These are phyloP conservation scores for Penicillium paneum DNA, from an alignment of 2,329 filamentous ascomycete genomes.

Conservation along the genomic window DNA sequence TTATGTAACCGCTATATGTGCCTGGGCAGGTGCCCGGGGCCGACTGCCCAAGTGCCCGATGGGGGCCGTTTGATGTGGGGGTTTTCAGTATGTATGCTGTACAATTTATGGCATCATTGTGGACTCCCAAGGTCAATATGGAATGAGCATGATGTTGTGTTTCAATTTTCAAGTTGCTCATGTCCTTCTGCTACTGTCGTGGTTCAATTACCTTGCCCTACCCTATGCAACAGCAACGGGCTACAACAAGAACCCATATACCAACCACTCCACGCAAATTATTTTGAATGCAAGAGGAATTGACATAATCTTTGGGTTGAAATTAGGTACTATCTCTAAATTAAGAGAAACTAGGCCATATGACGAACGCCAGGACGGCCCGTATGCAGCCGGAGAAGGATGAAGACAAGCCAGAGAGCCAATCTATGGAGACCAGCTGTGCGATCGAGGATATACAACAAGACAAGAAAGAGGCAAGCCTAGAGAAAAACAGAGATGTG, in stretches of 20 bases:
- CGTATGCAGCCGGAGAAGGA: slow-evolving; percentile 14
- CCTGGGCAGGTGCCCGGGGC: not conserved
- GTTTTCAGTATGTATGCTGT: not conserved
- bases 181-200: not conserved
- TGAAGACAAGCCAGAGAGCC: slow-evolving; percentile 4
- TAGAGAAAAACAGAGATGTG: not conserved
- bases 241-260: not conserved
- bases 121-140: not conserved
- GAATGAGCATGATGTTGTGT: not conserved
- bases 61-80: not conserved
- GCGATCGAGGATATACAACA: slow-evolving; percentile 4
- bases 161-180: not conserved
- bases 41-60: not conserved
- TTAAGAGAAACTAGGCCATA: slow-evolving; percentile 9
- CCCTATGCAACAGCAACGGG: not conserved
- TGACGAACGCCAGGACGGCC: slow-evolving; percentile 4
- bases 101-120: not conserved
- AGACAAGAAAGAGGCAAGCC: not conserved
- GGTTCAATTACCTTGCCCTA: not conserved
- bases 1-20: slow-evolving; percentile 10
- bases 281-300: not conserved
- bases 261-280: not conserved
- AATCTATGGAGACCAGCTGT: slow-evolving; percentile 1
- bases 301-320: slow-evolving; percentile 3
- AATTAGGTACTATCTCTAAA: slow-evolving; percentile 14